These are phyloP conservation scores for Garcia nutans DNA, from an alignment of 345 rosid species.

Conservation along the genomic window DNA sequence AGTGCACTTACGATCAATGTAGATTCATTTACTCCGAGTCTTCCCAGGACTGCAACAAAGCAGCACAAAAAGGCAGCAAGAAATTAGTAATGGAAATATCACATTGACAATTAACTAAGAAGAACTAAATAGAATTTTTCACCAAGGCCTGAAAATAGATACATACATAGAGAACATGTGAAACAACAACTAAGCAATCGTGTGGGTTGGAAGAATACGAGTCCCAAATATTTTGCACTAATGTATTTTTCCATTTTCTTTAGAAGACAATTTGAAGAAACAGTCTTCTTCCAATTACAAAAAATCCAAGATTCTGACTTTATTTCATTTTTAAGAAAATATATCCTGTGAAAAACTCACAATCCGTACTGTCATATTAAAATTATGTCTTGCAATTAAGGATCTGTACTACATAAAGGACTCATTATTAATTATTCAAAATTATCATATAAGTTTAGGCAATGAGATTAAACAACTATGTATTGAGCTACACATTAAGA, in stretches of 20 bases:
- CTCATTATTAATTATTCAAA: too few species aligned
- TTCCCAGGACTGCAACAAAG: slow-evolving; percentile 41
- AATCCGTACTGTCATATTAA: background rate
- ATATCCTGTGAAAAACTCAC: too few species aligned
- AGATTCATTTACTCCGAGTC: slow-evolving; percentile 39
- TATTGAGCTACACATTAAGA: background rate
- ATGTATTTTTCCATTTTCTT: too few species aligned
- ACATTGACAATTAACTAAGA: background rate
- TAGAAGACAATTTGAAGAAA: too few species aligned
- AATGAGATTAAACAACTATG: background rate
- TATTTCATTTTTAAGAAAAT: too few species aligned
- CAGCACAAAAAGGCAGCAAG: background rate
- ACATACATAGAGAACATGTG: background rate
- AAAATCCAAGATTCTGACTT: too few species aligned
- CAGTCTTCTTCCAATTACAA: too few species aligned
- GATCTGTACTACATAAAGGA: too few species aligned
- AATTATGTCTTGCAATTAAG: background rate
- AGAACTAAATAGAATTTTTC: too few species aligned
- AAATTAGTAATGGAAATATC: background rate
- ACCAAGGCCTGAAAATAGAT: too few species aligned
- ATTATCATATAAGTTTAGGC: background rate
- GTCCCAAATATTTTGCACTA: too few species aligned
- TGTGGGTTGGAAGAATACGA: background rate
- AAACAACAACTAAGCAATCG: too few species aligned
- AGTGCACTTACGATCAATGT: slow-evolving; percentile 37